A percentile compares a stretch with the other conserved stretches of the same genome.
Conservation (phyloP, 306 rosid species). For the Quercus suber region DNA sequence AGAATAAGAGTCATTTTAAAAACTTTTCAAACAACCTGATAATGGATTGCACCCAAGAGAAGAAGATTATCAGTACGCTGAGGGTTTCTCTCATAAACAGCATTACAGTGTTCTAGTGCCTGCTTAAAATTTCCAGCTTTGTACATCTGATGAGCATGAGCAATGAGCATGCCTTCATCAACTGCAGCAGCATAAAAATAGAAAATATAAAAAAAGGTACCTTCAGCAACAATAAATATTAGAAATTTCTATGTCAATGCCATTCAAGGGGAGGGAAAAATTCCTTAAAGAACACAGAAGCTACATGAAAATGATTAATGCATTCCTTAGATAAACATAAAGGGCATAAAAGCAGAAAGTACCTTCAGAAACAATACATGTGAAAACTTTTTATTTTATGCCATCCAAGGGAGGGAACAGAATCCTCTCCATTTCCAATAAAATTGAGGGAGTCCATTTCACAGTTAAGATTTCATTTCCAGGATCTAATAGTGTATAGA, state of each 20-base stretch:
- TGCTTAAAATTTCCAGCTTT: constrained; percentile 79
- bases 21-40: constrained; percentile 59
- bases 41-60: constrained; percentile 90
- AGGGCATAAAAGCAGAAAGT: neutral
- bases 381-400: no score
- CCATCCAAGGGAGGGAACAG: no score
- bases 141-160: constrained; percentile 92
- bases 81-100: constrained; percentile 77
- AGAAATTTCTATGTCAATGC: neutral
- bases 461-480: no score
- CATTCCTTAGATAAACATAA: neutral
- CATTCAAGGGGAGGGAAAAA: neutral
- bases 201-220: neutral
- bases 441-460: no score
- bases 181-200: constrained; percentile 38
- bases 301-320: neutral
- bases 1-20: neutral
- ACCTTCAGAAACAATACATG: no score
- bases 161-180: constrained; percentile 80
- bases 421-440: no score
- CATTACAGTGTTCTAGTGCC: constrained; percentile 82
- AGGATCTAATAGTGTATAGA: no score
- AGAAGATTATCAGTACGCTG: constrained; percentile 90
- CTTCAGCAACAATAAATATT: neutral
- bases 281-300: neutral